Evolutionary conservation across 176 grass and related monocot species (phyloP), one percentile per base, ranked within the genome.

Genomic region (Aegilops speltoides): DNA sequence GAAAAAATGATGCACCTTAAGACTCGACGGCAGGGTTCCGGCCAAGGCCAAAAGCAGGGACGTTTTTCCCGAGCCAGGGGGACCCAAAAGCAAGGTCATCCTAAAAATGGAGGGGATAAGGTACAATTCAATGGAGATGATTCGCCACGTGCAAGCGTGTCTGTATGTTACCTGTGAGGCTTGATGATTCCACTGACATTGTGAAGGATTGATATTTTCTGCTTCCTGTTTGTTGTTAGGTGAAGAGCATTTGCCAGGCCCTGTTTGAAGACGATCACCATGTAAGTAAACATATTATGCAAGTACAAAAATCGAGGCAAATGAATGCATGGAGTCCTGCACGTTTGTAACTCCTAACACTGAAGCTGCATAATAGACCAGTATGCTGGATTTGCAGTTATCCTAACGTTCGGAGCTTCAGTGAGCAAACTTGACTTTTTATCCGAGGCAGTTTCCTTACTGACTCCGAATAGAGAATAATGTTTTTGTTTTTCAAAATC

Each of bases 1-100:
- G 32, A 15, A 75, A 64, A 73, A 40, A 8, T 0, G 13, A 22
- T 22, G 1, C 34, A 91, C 86, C 90, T 91, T 89, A 38, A 97
- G 78, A 23, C 69, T 69, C 12, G 88, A 86, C 52, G 88, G 77
- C 20, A 91, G 89, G 48, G 91, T 88, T 87, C 92, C 95, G 4
- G 95, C 95, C 68, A 97, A 78, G 60, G 95, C 88, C 78, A 92
- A 59, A 9, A 97, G 68, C 64, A 97, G 72, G 0, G 92, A 94
- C 15, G 92, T 92, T 88, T 97, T 97, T 8, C 95, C 95, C 4
- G 95, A 61, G 0, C 92, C 90, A 7, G 95, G 95, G 31, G 95
- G 92, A 28, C 95, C 92, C 81, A 97, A 40, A 16, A 97, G 95
- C 84, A 97, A 74, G 19, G 92, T 94, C 92, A 97, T 94, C 82